These are phyloP conservation scores for Magnusiomyces suaveolens DNA, from an alignment of 1,139 yeast genomes.

Conservation along the genomic window DNA sequence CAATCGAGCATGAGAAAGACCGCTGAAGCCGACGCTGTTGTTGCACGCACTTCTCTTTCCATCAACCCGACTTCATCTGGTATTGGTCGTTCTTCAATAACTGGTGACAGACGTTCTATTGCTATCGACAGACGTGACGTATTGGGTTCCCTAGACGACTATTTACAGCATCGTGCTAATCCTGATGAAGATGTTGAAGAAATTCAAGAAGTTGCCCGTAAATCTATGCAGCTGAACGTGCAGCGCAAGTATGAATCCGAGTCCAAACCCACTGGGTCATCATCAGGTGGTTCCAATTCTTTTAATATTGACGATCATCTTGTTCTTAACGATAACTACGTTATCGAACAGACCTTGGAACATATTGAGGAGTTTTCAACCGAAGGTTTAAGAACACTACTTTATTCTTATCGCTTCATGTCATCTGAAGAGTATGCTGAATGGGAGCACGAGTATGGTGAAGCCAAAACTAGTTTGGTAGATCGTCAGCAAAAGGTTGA, in stretches of 20 bases:
- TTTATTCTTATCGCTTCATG: constrained; percentile 78
- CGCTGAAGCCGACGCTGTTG: constrained; percentile 66
- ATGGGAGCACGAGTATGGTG: constrained; percentile 55
- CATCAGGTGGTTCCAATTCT: too few relatives aligned
- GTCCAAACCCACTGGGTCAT: constrained; percentile 23
- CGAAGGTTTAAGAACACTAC: constrained; percentile 88
- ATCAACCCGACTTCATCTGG: constrained; percentile 17
- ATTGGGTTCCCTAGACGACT: constrained; percentile 42
- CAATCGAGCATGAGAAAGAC: constrained; percentile 57
- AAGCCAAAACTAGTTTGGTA: constrained; percentile 73
- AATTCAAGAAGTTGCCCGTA: constrained; percentile 50
- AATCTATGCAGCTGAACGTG: constrained; percentile 49
- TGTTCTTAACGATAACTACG: constrained; percentile 63
- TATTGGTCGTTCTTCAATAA: constrained; percentile 13
- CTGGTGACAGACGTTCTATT: constrained; percentile 23
- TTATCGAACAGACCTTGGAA: constrained; percentile 74
- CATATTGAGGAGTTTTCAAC: constrained; percentile 96
- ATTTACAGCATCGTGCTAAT: constrained; percentile 39
- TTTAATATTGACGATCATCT: constrained; percentile 60
- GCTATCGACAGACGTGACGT: constrained; percentile 26
- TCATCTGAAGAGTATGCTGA: constrained; percentile 64
- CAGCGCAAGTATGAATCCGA: constrained; percentile 46
- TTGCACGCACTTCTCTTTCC: constrained; percentile 56
- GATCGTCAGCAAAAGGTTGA: constrained; percentile 70
- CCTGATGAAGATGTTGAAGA: constrained; percentile 51